A percentile compares a stretch with the other conserved stretches of the same genome.
Conservation (phyloP, 2,329 filamentous ascomycete species). For the Blastomyces parvus region DNA sequence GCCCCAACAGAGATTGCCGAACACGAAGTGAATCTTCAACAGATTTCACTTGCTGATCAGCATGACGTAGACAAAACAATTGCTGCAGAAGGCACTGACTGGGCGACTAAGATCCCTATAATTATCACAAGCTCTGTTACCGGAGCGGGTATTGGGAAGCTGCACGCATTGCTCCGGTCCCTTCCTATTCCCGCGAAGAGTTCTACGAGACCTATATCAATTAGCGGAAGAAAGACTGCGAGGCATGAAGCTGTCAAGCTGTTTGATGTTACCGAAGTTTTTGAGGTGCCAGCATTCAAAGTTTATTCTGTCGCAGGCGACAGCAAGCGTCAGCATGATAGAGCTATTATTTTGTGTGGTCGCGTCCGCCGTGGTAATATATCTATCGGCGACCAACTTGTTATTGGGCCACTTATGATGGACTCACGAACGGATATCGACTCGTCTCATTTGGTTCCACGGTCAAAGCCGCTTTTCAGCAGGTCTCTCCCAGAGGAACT, state of each 20-base stretch:
- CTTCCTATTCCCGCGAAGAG: slow-evolving; percentile 58
- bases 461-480: slow-evolving; percentile 21
- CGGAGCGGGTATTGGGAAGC: slow-evolving; percentile 66
- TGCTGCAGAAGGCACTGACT: slow-evolving; percentile 28
- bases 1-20: slow-evolving; percentile 39
- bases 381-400: slow-evolving; percentile 64
- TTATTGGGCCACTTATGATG: slow-evolving; percentile 63
- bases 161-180: slow-evolving; percentile 71
- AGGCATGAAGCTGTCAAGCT: slow-evolving; percentile 51
- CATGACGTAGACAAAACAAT: slow-evolving; percentile 50
- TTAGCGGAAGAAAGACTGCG: slow-evolving; percentile 12
- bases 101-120: slow-evolving; percentile 61
- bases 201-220: slow-evolving; percentile 17
- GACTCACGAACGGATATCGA: slow-evolving; percentile 35
- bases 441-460: slow-evolving; percentile 17
- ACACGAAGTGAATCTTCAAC: slow-evolving; percentile 44
- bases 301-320: slow-evolving; percentile 37
- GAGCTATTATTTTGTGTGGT: slow-evolving; percentile 71
- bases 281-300: slow-evolving; percentile 60
- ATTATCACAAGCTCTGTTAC: slow-evolving; percentile 79
- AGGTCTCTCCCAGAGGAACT: slow-evolving; percentile 28
- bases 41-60: slow-evolving; percentile 48
- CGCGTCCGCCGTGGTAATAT: slow-evolving; percentile 71
- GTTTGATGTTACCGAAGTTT: slow-evolving; percentile 88
- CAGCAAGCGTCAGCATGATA: slow-evolving; percentile 36